Conservation (phyloP, 1,284 basidiomycete genomes). For the Agaricales sp. region DNA sequence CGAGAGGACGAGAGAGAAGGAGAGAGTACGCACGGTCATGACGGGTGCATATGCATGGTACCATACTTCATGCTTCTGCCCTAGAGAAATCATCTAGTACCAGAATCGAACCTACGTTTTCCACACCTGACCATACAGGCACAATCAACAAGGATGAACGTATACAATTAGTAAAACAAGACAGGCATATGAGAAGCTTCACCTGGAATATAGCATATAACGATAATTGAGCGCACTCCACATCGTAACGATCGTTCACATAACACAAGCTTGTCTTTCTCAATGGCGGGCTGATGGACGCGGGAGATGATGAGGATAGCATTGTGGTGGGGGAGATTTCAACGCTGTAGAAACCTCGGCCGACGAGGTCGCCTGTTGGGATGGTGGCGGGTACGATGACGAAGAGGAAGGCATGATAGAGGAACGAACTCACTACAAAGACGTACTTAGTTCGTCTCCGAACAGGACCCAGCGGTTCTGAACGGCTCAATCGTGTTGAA, state of each 20-base stretch:
- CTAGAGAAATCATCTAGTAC: constrained; percentile 85
- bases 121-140: too few species aligned
- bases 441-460: too few species aligned
- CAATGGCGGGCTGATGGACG: constrained; percentile 97
- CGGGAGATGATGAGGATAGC: constrained; percentile 91
- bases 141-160: constrained; percentile 82
- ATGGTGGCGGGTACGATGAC: constrained; percentile 99
- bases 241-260: too few species aligned
- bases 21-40: constrained; percentile 34
- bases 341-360: constrained; percentile 98
- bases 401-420: constrained; percentile 88
- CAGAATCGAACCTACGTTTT: constrained; percentile 90
- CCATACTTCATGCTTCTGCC: constrained; percentile 89
- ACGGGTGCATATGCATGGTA: constrained; percentile 71
- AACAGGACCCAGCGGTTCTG: too few species aligned
- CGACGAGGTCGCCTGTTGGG: constrained; percentile 96
- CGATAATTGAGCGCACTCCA: too few species aligned
- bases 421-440: too few species aligned
- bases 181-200: too few species aligned
- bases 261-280: constrained; percentile 98
- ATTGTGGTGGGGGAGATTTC: constrained; percentile 82
- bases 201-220: too few species aligned
- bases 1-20: constrained; percentile 16
- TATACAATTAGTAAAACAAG: too few species aligned
- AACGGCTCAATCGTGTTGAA: too few species aligned